Percentiles rank a stretch among this genome's conserved stretches.
Conservation (phyloP, 768 basidiomycete species). For the Leccinellum rugosiceps region DNA sequence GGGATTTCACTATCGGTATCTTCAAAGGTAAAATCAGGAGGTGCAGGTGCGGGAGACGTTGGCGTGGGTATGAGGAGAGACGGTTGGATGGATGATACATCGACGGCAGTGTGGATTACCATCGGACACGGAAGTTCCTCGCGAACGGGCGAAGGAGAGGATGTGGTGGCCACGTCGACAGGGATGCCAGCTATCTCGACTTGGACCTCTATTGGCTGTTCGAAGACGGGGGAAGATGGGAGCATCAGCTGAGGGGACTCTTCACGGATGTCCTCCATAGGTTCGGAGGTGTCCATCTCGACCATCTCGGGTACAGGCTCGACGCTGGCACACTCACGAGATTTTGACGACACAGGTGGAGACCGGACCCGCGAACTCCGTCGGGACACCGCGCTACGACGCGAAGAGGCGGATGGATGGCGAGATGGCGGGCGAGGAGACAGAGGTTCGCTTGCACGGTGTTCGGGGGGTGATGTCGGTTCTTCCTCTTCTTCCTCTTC, state of each 20-base stretch:
- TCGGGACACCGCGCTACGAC: slow-evolving; percentile 19
- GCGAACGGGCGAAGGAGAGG: slow-evolving; percentile 1
- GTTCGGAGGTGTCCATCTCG: slow-evolving; percentile 12
- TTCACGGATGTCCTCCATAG: slow-evolving; percentile 21
- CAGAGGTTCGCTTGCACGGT: background rate
- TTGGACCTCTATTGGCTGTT: background rate
- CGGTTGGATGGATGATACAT: slow-evolving; percentile 25
- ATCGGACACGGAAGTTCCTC: slow-evolving; percentile 12
- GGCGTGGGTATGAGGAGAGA: slow-evolving; percentile 36
- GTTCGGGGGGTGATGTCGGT: slow-evolving; percentile 2
- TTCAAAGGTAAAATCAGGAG: slow-evolving; percentile 34
- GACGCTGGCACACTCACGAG: slow-evolving; percentile 4
- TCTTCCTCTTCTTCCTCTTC: slow-evolving; percentile 14
- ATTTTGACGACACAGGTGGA: slow-evolving; percentile 4
- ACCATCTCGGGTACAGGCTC: slow-evolving; percentile 9
- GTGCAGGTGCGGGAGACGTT: slow-evolving; percentile 30
- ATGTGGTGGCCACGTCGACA: background rate
- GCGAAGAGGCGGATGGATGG: slow-evolving; percentile 6
- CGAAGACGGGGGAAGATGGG: slow-evolving; percentile 18
- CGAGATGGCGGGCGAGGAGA: slow-evolving; percentile 21
- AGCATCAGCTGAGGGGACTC: slow-evolving; percentile 25
- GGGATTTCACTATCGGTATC: slow-evolving; percentile 25
- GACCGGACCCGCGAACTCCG: slow-evolving; percentile 16
- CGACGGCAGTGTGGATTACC: slow-evolving; percentile 27
- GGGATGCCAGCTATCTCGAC: background rate